A percentile compares a stretch with the other conserved stretches of the same genome.
phyloP scores from a whole-genome alignment of 2,329 filamentous ascomycete genomes.

The Lachnellula arida region DNA sequence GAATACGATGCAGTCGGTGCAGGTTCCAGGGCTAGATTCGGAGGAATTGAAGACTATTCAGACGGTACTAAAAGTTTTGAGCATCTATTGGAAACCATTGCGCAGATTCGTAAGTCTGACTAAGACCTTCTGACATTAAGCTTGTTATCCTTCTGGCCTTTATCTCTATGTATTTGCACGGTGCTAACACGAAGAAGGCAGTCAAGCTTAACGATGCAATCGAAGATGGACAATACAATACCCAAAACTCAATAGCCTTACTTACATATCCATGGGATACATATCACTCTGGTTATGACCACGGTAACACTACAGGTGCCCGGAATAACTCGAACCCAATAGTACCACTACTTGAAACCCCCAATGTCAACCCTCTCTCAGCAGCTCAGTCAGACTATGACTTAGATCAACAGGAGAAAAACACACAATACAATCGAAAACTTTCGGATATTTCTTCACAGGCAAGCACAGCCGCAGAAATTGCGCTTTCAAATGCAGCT shows the following conservation, averaged over 20 bases:
- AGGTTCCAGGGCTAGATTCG: background rate
- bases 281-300: background rate
- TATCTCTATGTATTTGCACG: background rate
- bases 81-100: background rate
- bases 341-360: no score
- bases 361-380: no score
- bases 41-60: background rate
- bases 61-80: background rate
- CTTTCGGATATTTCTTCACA: no score
- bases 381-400: no score
- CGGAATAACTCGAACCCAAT: no score
- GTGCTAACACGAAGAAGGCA: background rate
- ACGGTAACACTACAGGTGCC: no score
- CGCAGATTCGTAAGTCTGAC: background rate
- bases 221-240: background rate
- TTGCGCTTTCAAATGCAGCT: no score
- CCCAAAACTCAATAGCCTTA: background rate
- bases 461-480: no score
- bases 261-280: background rate
- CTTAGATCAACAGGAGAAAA: no score
- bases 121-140: background rate
- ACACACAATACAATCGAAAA: no score
- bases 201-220: background rate
- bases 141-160: background rate
- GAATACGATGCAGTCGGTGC: background rate